Conservation (phyloP, 2,329 filamentous ascomycete genomes). For the Tolypocladium ophioglossoides region DNA sequence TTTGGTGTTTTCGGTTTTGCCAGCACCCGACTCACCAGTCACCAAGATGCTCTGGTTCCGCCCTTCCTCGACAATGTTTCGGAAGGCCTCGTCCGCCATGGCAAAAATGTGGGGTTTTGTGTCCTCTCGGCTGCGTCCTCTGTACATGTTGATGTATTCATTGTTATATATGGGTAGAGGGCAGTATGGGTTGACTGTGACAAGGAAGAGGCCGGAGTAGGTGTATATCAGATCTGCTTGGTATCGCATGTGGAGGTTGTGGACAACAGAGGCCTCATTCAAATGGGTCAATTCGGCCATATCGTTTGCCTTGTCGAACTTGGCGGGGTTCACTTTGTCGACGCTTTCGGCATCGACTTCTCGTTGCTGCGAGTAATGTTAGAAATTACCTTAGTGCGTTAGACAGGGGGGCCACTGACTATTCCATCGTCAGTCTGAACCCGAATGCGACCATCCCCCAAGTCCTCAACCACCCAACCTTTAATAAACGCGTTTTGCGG, state of each 20-base stretch:
- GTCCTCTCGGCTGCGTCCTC: conserved; percentile 80
- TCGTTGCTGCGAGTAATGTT: conserved; percentile 53
- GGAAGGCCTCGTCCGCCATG: conserved; percentile 93
- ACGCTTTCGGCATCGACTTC: conserved; percentile 79
- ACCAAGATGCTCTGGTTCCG: conserved; percentile 96
- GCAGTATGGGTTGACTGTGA: conserved; percentile 95
- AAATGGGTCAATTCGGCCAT: conserved; percentile 98
- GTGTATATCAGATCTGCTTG: conserved; percentile 96
- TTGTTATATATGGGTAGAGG: conserved; percentile 89
- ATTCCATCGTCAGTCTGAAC: conserved; percentile 92
- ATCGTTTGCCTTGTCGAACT: conserved; percentile 98
- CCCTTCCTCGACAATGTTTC: conserved; percentile 89
- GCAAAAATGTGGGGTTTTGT: conserved; percentile 96
- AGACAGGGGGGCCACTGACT: conserved; percentile 38
- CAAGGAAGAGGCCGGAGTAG: conserved; percentile 92
- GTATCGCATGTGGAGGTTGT: conserved; percentile 92
- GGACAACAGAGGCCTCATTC: conserved; percentile 94
- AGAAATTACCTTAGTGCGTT: conserved; percentile 3
- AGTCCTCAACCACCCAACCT: conserved; percentile 82
- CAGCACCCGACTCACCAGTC: conserved; percentile 93
- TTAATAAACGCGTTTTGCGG: conserved; percentile 79
- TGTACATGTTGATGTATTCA: conserved; percentile 98
- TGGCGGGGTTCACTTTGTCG: conserved; percentile 98
- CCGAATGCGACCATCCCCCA: conserved; percentile 55
- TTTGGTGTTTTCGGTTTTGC: conserved; percentile 98